Evolutionary conservation across 1,139 yeast species (phyloP).

Genomic region (Zhuliangozyma blackwelliae): DNA sequence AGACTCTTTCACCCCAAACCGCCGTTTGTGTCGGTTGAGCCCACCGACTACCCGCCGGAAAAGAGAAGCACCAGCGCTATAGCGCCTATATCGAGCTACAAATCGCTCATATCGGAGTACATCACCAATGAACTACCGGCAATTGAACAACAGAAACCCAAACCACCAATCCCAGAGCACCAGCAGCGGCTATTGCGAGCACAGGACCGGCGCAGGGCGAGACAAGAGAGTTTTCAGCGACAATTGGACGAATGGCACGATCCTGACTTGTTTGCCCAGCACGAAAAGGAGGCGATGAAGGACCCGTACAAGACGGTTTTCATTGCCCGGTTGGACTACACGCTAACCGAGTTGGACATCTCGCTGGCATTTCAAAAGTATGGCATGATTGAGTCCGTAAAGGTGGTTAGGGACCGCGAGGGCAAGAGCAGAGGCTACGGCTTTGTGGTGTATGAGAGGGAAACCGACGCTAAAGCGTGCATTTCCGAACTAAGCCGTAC

Average conservation of each 20-base stretch:
- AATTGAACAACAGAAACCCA: constrained; percentile 5
- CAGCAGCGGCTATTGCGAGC: constrained; percentile 12
- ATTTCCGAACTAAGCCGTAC: constrained; percentile 55
- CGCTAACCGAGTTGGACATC: constrained; percentile 64
- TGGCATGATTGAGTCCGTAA: constrained; percentile 67
- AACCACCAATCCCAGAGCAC: constrained; percentile 3
- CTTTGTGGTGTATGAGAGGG: constrained; percentile 67
- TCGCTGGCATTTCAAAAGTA: constrained; percentile 57
- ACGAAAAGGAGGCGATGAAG: constrained; percentile 55
- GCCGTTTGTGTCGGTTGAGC: constrained; percentile 54
- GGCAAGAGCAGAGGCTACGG: constrained; percentile 78
- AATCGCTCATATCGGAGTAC: constrained; percentile 31
- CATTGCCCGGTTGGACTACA: constrained; percentile 66
- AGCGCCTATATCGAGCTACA: constrained; percentile 46
- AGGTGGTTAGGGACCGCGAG: constrained; percentile 58
- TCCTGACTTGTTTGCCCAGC: constrained; percentile 46
- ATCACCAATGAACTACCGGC: background rate
- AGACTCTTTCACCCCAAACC: constrained; percentile 66
- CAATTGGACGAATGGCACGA: constrained; percentile 41
- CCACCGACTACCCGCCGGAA: constrained; percentile 52
- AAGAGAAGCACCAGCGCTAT: constrained; percentile 48
- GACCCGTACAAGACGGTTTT: constrained; percentile 82
- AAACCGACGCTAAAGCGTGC: constrained; percentile 55
- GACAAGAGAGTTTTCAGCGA: constrained; percentile 26
- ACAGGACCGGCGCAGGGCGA: constrained; percentile 19